These are phyloP conservation scores for Coemansia umbellata DNA, from an alignment of 192 early-diverging fungal species.

Conservation along the genomic window DNA sequence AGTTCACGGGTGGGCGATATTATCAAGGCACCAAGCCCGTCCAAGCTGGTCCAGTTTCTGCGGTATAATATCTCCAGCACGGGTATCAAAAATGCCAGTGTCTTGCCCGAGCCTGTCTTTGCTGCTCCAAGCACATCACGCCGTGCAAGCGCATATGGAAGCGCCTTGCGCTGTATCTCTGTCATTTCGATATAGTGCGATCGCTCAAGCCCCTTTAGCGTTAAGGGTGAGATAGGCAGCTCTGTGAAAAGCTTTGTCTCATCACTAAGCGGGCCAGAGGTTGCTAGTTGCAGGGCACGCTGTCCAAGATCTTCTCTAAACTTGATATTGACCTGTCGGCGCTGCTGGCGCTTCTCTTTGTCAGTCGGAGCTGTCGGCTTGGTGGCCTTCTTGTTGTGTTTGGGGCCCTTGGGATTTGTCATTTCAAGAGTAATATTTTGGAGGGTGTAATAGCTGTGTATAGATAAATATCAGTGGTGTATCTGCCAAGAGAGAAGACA, in stretches of 20 bases:
- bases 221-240: slow-evolving; percentile 43
- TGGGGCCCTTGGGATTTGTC: background rate
- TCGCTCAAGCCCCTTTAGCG: slow-evolving; percentile 66
- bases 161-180: slow-evolving; percentile 82
- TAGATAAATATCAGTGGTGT: background rate
- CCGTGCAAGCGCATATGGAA: slow-evolving; percentile 64
- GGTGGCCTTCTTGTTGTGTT: slow-evolving; percentile 4
- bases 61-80: slow-evolving; percentile 82
- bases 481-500: background rate
- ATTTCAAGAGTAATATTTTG: too few relatives aligned
- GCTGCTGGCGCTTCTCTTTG: slow-evolving; percentile 27
- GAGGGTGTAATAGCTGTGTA: background rate
- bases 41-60: slow-evolving; percentile 73
- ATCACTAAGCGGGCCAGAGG: slow-evolving; percentile 8
- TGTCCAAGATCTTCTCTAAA: slow-evolving; percentile 40
- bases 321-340: slow-evolving; percentile 27
- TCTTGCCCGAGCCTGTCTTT: slow-evolving; percentile 85
- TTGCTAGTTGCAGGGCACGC: slow-evolving; percentile 28
- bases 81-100: slow-evolving; percentile 74
- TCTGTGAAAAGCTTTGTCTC: slow-evolving; percentile 26
- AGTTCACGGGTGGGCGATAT: slow-evolving; percentile 83
- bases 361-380: slow-evolving; percentile 7
- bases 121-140: slow-evolving; percentile 81
- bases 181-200: slow-evolving; percentile 91
- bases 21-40: slow-evolving; percentile 77